Evolutionary conservation across 257 asterid species (phyloP).

Genomic region (Solanum clarkiae): DNA sequence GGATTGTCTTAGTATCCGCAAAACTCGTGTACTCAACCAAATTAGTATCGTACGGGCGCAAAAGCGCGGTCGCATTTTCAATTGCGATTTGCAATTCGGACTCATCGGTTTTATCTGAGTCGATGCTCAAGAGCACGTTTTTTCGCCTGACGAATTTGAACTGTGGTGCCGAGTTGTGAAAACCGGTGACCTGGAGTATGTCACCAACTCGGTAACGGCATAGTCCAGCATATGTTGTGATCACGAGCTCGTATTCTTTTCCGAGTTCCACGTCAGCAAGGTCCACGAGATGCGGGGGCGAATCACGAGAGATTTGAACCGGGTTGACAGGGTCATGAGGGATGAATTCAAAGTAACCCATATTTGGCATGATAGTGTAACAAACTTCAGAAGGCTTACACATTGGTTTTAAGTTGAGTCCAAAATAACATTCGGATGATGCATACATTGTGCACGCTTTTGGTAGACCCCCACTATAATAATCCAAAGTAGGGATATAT

Average conservation of each 20-base stretch:
- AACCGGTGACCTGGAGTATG: conserved; percentile 55
- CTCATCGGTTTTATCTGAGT: conserved; percentile 67
- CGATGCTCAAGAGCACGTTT: conserved; percentile 60
- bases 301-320: conserved; percentile 6
- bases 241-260: conserved; percentile 66
- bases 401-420: conserved; percentile 64
- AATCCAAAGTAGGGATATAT: conserved; percentile 66
- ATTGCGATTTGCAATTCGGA: conserved; percentile 55
- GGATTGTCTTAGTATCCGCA: conserved; percentile 45
- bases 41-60: conserved; percentile 17
- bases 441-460: conserved; percentile 76
- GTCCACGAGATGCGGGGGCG: conserved; percentile 44
- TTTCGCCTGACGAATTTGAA: conserved; percentile 61
- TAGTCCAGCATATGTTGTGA: conserved; percentile 57
- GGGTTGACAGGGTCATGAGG: conserved; percentile 33
- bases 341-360: conserved; percentile 82
- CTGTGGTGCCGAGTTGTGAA: conserved; percentile 61
- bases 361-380: conserved; percentile 84
- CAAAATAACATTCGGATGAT: conserved; percentile 79
- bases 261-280: conserved; percentile 58
- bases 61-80: conserved; percentile 32
- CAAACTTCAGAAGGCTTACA: conserved; percentile 42
- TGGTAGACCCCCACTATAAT: conserved; percentile 68
- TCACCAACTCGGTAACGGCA: conserved; percentile 82
- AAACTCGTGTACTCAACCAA: conserved; percentile 67